phyloP scores from a whole-genome alignment of 805 yeast genomes.

The Starmerella roubikii region DNA sequence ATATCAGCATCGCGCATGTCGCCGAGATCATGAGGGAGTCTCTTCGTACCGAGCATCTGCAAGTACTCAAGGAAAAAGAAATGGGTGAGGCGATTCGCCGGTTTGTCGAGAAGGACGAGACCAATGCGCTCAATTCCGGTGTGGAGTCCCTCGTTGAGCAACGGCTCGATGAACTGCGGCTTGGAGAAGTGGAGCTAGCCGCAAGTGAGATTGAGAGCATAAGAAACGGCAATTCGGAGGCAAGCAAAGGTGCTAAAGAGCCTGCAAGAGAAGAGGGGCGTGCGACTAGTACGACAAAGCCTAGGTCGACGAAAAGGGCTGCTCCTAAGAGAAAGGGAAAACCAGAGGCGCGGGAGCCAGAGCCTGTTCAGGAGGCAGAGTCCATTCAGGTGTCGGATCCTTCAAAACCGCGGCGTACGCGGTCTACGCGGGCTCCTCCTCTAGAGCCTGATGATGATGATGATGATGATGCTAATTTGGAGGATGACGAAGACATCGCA shows the following conservation, averaged over 20 bases:
- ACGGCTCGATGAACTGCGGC: not conserved
- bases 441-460: not conserved
- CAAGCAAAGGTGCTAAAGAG: too few relatives aligned
- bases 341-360: too few relatives aligned
- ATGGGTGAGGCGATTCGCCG: constrained; percentile 57
- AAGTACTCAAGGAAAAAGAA: constrained; percentile 61
- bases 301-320: too few relatives aligned
- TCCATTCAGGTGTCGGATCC: too few relatives aligned
- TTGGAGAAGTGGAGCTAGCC: too few relatives aligned
- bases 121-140: constrained; percentile 39
- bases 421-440: not conserved
- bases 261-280: too few relatives aligned
- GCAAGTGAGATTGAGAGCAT: too few relatives aligned
- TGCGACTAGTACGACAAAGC: too few relatives aligned
- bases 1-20: constrained; percentile 3
- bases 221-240: too few relatives aligned
- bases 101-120: constrained; percentile 75
- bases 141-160: not conserved
- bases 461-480: not conserved
- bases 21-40: constrained; percentile 44
- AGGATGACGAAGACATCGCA: constrained; percentile 3
- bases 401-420: too few relatives aligned
- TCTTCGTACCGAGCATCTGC: constrained; percentile 47
- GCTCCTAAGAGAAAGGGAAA: too few relatives aligned
- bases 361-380: too few relatives aligned